Conservation (phyloP, 73 alveolate species). For the Paramecium tetraurelia region DNA sequence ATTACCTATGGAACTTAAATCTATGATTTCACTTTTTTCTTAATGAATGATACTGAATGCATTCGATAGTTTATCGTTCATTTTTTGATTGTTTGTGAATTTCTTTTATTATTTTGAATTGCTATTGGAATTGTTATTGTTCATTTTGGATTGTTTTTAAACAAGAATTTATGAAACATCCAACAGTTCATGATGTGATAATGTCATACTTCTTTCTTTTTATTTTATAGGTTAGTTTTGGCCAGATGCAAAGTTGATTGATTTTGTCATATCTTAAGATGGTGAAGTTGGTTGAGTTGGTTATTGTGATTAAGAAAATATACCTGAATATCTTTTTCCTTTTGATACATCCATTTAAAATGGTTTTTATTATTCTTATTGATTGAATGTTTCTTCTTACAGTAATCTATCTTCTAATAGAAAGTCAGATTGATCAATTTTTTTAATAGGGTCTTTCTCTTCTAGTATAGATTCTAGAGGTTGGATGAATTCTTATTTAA, state of each 20-base stretch:
- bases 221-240: background rate
- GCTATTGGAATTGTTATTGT: background rate
- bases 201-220: slow-evolving; percentile 6
- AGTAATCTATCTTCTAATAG: background rate
- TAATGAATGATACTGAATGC: background rate
- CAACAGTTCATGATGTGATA: background rate
- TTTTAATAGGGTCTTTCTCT: background rate
- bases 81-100: slow-evolving; percentile 4
- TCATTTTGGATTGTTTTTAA: background rate
- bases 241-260: background rate
- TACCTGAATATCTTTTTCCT: background rate
- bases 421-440: background rate
- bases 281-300: slow-evolving; percentile 22
- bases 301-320: background rate
- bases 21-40: background rate
- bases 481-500: background rate
- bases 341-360: background rate
- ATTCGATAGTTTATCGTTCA: slow-evolving; percentile 11
- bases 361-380: background rate
- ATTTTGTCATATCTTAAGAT: background rate
- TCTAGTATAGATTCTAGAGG: background rate
- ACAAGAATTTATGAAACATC: background rate
- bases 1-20: background rate
- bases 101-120: background rate
- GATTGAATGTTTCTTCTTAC: background rate